phyloP scores from a whole-genome alignment of 441 rosid genomes.

The Syzygium malaccense region DNA sequence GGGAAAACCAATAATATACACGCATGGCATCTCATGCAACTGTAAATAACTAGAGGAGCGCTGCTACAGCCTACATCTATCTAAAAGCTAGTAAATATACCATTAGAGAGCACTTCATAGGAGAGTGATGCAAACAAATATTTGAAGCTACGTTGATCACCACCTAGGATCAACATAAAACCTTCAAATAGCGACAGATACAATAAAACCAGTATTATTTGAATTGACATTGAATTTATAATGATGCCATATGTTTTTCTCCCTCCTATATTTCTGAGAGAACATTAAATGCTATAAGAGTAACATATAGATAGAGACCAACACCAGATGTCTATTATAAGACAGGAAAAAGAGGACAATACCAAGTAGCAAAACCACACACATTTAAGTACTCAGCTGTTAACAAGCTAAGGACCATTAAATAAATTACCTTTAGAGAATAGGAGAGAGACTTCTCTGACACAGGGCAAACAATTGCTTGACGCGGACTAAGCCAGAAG shows the following conservation, averaged over 20 bases:
- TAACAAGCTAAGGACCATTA: not conserved
- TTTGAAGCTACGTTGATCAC: not conserved
- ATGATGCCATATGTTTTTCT: not conserved
- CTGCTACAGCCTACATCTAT: not conserved
- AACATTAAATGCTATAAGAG: not conserved
- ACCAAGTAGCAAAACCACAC: not conserved
- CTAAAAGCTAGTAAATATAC: not conserved
- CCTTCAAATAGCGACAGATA: not conserved
- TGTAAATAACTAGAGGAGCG: not conserved
- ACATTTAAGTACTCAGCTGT: not conserved
- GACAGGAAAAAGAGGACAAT: not conserved
- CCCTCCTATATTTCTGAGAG: not conserved
- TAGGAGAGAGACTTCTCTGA: slow-evolving; percentile 80
- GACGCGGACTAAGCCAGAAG: slow-evolving; percentile 99
- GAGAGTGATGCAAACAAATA: not conserved
- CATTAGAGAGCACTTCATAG: not conserved
- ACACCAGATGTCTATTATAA: not conserved
- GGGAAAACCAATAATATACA: not conserved
- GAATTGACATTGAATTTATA: not conserved
- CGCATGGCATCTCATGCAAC: not conserved
- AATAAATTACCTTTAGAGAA: slow-evolving; percentile 55
- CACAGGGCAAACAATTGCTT: slow-evolving; percentile 96
- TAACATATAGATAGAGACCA: not conserved
- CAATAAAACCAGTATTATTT: not conserved
- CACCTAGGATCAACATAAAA: not conserved